phyloP scores from a whole-genome alignment of 305 asterid species.

The Rubia peregrina region DNA sequence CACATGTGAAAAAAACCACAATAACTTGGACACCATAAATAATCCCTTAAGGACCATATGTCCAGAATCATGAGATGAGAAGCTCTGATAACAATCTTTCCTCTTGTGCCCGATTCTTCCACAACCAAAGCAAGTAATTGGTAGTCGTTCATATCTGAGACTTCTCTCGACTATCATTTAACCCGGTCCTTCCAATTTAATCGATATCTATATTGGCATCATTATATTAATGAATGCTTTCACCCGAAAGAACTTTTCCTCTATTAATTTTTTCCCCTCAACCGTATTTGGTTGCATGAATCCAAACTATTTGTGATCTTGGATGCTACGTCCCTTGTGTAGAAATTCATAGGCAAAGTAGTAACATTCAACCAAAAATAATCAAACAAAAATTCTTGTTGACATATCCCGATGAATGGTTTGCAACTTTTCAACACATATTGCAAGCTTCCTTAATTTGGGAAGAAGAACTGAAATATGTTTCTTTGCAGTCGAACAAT shows the following conservation, averaged over 20 bases:
- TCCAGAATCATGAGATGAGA: too few relatives aligned
- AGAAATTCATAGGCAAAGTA: not conserved
- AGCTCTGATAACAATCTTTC: not conserved
- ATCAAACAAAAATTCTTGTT: not conserved
- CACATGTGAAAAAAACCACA: too few relatives aligned
- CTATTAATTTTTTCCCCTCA: not conserved
- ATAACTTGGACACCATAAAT: too few relatives aligned
- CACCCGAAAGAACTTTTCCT: not conserved
- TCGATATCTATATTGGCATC: not conserved
- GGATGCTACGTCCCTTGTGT: not conserved
- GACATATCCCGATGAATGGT: too few relatives aligned
- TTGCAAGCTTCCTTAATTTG: not conserved
- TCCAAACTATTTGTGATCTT: not conserved
- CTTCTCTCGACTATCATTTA: not conserved
- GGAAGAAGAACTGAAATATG: too few relatives aligned
- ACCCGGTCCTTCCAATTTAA: not conserved
- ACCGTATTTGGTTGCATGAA: not conserved
- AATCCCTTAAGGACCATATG: too few relatives aligned
- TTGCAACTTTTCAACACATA: not conserved
- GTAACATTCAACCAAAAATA: not conserved
- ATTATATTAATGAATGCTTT: too few relatives aligned
- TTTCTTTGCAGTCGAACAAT: too few relatives aligned
- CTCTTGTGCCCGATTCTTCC: not conserved
- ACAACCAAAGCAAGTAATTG: not conserved
- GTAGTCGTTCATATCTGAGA: not conserved